phyloP scores from a whole-genome alignment of 106 monocot genomes.

The Apostasia shenzhenica region DNA sequence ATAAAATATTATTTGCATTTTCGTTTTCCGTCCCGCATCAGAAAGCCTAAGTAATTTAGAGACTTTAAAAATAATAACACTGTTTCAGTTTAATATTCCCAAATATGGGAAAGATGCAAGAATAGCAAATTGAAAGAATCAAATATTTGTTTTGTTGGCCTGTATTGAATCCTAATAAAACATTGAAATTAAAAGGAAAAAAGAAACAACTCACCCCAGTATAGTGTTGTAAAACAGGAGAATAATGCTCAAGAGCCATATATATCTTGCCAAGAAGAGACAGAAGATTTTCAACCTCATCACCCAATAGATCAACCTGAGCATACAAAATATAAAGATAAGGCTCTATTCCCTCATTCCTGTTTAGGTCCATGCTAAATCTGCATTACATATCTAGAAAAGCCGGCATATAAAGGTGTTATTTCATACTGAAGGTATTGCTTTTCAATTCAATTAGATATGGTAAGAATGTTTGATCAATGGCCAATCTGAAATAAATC shows the following conservation, averaged over 20 bases:
- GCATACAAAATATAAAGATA: conserved; percentile 6
- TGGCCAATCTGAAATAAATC: too few species aligned
- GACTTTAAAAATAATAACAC: background rate
- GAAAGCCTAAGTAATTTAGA: background rate
- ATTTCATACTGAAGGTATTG: too few species aligned
- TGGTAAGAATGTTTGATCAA: too few species aligned
- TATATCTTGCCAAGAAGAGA: conserved; percentile 71
- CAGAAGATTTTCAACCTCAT: conserved; percentile 75
- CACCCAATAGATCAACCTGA: conserved; percentile 91
- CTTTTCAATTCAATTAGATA: too few species aligned
- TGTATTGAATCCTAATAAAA: background rate
- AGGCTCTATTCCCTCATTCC: too few species aligned
- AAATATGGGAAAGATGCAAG: background rate
- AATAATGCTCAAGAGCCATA: conserved; percentile 81
- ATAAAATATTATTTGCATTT: too few species aligned
- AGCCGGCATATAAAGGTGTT: too few species aligned
- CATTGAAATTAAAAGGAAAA: background rate
- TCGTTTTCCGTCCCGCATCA: too few species aligned
- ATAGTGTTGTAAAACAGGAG: conserved; percentile 78
- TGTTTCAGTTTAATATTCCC: background rate
- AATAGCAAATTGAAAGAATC: too few species aligned
- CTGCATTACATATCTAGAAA: too few species aligned
- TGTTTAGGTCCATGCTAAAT: too few species aligned
- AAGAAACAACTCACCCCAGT: conserved; percentile 55
- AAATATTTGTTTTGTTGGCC: background rate